Evolutionary conservation across 176 grass and related monocot genomes (phyloP).

Genomic region (Elymus sibiricus): DNA sequence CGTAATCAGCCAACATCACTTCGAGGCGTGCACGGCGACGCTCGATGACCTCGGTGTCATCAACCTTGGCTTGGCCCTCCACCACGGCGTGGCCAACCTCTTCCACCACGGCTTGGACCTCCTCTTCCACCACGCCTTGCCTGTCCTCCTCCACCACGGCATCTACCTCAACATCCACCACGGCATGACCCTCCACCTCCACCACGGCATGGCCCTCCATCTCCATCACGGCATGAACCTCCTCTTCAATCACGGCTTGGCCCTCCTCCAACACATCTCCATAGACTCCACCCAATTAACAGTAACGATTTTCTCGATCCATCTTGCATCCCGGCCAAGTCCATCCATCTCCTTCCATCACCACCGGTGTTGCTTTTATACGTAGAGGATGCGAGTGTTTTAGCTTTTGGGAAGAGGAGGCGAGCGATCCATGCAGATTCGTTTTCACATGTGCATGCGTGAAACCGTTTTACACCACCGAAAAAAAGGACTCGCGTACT

Average conservation of each 20-base stretch:
- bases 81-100: not conserved
- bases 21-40: not conserved
- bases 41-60: not conserved
- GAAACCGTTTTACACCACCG: not conserved
- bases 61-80: not conserved
- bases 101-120: not conserved
- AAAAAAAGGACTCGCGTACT: too few species aligned
- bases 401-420: not conserved
- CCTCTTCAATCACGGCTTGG: not conserved
- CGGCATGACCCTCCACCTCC: not conserved
- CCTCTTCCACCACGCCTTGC: not conserved
- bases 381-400: too few species aligned
- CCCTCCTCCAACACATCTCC: not conserved
- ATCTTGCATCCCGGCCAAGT: too few species aligned
- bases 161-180: not conserved
- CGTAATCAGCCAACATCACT: not conserved
- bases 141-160: not conserved
- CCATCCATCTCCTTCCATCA: not conserved
- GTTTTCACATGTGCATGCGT: not conserved
- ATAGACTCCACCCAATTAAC: not conserved
- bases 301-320: not conserved
- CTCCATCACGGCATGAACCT: not conserved
- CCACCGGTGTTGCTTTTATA: not conserved
- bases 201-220: not conserved
- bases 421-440: not conserved